These are phyloP conservation scores for Sphagnum tenellum DNA, from an alignment of 225 moss, liverwort and hornwort species.

Conservation along the genomic window DNA sequence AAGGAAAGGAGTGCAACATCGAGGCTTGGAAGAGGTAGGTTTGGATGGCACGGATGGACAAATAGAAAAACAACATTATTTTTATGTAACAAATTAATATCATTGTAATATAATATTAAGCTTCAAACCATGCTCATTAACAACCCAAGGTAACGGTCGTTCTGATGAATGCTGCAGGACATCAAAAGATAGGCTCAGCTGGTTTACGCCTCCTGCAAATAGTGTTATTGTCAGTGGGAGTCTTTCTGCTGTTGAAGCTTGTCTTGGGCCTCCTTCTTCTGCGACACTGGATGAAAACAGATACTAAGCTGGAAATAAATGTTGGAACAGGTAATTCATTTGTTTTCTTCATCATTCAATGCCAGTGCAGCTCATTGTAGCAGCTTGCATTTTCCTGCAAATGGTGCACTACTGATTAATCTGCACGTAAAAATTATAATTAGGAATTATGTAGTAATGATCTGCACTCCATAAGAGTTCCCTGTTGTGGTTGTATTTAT, in stretches of 20 bases:
- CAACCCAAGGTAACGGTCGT: too few species aligned
- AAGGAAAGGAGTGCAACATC: too few species aligned
- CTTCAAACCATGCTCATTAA: too few species aligned
- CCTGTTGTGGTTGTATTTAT: too few species aligned
- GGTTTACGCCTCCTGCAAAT: constrained; percentile 27
- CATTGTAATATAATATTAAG: too few species aligned
- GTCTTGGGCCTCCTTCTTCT: constrained; percentile 21
- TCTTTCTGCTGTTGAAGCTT: constrained; percentile 31
- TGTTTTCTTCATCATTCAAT: not conserved
- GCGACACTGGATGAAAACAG: constrained; percentile 24
- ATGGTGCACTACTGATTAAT: not conserved
- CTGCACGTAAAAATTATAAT: not conserved
- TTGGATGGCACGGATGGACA: too few species aligned
- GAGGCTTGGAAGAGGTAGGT: too few species aligned
- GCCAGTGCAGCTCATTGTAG: not conserved
- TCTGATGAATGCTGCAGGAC: too few species aligned
- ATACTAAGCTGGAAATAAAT: constrained; percentile 27
- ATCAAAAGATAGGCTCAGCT: not conserved
- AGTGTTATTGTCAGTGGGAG: constrained; percentile 31
- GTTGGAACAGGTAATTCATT: constrained; percentile 11
- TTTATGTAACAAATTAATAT: too few species aligned
- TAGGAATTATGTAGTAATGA: not conserved
- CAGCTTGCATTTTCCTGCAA: constrained; percentile 1
- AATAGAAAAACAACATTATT: too few species aligned
- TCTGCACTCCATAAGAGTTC: too few species aligned